phyloP scores from a whole-genome alignment of 179 eudicot genomes.

The Silene noctiflora region DNA sequence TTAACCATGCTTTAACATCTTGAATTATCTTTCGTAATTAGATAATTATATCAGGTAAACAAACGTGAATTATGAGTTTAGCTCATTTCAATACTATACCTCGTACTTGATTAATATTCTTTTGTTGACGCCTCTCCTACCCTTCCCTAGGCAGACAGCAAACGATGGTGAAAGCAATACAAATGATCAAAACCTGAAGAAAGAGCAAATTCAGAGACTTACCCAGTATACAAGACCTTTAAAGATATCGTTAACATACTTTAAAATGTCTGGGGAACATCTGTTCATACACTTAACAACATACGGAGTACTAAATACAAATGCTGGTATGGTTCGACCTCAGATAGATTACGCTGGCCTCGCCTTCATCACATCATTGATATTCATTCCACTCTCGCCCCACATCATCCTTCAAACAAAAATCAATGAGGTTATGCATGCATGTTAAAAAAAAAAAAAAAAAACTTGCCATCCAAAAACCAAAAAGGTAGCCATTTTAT shows the following conservation, averaged over 20 bases:
- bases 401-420: not conserved
- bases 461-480: not conserved
- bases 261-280: not conserved
- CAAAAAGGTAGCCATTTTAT: too few species aligned
- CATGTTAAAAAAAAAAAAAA: not conserved
- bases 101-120: too few species aligned
- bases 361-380: not conserved
- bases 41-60: too few species aligned
- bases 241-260: not conserved
- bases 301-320: not conserved
- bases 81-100: too few species aligned
- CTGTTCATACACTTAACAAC: not conserved
- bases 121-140: not conserved
- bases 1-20: too few species aligned
- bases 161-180: not conserved
- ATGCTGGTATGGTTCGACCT: not conserved
- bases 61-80: too few species aligned
- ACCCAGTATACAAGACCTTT: not conserved
- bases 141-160: not conserved
- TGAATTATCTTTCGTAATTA: too few species aligned
- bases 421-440: not conserved
- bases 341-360: not conserved
- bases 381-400: conserved; percentile 1
- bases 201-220: not conserved
- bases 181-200: not conserved